Base-by-base conservation (phyloP, 2,329 filamentous ascomycete species). In the Camillea tinctor region DNA sequence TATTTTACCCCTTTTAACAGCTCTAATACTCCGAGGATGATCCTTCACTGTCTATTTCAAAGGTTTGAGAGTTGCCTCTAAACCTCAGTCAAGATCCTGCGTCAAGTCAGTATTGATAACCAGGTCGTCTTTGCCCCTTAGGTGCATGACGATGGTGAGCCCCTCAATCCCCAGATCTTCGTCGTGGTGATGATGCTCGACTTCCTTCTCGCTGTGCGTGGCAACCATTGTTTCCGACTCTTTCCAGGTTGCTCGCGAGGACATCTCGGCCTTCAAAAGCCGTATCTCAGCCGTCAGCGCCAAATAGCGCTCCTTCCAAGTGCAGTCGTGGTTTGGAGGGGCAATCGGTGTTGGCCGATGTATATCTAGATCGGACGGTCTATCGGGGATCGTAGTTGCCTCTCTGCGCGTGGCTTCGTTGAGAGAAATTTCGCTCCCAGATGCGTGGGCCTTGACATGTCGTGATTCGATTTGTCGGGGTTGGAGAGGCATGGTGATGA, bases 71-170 rank as follows among this genome's bases (percentile, higher is more conserved):
- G 21, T 54, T 19, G 48, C 13, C 20, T 52, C 50, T 48, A 56
- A 22, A 50, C 21, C 58, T 52, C 36, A 49, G 20, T 57, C 62
- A 7, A 48, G 30, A n/a, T 63, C 59, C 54, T 59, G 63, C 1
- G 62, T 69, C 68, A 82, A 71, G 66, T 82, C 77, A 2, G 81
- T 83, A 57, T 80, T 81, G 66, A 84, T 79, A 52, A 83, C 76
- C 66, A 84, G 65, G 61, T 84, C 81, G 53, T 83, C 80, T 69
- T 76, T 80, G 51, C 77, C 76, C 65, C 71, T 78, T 66, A 81
- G 71, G 69, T 83, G 82, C 69, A 84, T 73, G 52, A 83, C 77
- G 60, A 83, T 79, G 5, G 81, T 84, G 55, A 84, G 67, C 11
- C 80, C 80, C 60, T 81, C 75, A 26, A 84, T 77, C 17, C 76